phyloP scores from a whole-genome alignment of 164 flowering plant genomes.

The Taxillus chinensis region DNA sequence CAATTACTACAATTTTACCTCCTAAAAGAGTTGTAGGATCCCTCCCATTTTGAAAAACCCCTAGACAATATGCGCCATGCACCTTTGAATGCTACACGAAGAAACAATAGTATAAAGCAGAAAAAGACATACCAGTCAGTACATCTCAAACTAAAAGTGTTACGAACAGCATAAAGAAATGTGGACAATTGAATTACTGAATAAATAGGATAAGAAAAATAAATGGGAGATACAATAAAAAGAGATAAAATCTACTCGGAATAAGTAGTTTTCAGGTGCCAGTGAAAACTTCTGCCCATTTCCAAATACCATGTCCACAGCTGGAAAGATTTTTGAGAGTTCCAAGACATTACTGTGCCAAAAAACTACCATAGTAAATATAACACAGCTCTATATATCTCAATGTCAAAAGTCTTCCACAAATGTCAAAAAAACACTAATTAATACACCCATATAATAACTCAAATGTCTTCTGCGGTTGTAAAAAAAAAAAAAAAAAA shows the following conservation, averaged over 20 bases:
- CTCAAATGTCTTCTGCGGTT: not conserved
- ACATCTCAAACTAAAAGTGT: not conserved
- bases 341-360: conserved; percentile 48
- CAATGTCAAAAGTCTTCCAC: too few relatives aligned
- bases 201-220: not conserved
- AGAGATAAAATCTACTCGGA: conserved; percentile 35
- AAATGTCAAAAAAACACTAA: too few relatives aligned
- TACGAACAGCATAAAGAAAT: too few relatives aligned
- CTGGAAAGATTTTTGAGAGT: conserved; percentile 67
- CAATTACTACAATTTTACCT: conserved; percentile 32
- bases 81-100: conserved; percentile 73
- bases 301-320: conserved; percentile 72
- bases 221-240: not conserved
- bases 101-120: not conserved
- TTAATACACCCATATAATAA: not conserved
- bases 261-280: conserved; percentile 92
- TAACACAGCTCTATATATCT: too few relatives aligned
- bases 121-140: not conserved
- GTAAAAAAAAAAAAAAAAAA: conserved; percentile 13
- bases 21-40: conserved; percentile 94
- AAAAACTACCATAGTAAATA: not conserved
- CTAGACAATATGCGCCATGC: conserved; percentile 88
- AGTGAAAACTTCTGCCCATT: conserved; percentile 64
- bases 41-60: conserved; percentile 86
- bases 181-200: too few relatives aligned